Evolutionary conservation across 2,329 filamentous ascomycete species (phyloP).

Genomic region (Fusarium newnesense): DNA sequence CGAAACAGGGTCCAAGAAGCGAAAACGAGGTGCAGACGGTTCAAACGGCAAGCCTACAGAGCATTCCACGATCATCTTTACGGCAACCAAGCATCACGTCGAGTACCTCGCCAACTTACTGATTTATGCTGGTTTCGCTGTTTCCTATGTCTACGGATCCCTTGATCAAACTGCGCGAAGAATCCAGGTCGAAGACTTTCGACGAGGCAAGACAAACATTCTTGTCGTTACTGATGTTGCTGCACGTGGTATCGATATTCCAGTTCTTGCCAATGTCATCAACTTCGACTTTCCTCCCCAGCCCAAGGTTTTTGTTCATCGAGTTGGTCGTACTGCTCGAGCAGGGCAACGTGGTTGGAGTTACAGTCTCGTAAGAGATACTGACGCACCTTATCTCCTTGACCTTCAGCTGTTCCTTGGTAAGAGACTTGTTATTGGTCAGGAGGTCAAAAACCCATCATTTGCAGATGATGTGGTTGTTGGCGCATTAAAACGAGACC

Average conservation of each 20-base stretch:
- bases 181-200: conserved; percentile 90
- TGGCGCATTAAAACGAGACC: conserved; percentile 77
- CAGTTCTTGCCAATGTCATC: conserved; percentile 94
- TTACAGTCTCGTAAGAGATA: conserved; percentile 89
- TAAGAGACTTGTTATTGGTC: conserved; percentile 82
- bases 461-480: conserved; percentile 87
- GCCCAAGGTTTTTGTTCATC: conserved; percentile 95
- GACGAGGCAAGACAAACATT: conserved; percentile 85
- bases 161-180: conserved; percentile 94
- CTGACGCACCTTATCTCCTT: conserved; percentile 90
- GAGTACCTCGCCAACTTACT: conserved; percentile 90
- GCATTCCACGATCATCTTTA: conserved; percentile 94
- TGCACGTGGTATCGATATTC: conserved; percentile 97
- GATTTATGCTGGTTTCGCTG: conserved; percentile 82
- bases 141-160: conserved; percentile 94
- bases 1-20: conserved; percentile 70
- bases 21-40: conserved; percentile 70
- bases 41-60: conserved; percentile 76
- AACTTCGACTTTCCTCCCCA: conserved; percentile 99
- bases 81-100: conserved; percentile 96
- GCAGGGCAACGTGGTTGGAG: conserved; percentile 94
- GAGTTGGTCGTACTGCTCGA: conserved; percentile 94
- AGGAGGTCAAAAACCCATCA: conserved; percentile 69
- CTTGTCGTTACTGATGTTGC: conserved; percentile 97
- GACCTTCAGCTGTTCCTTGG: conserved; percentile 95